phyloP scores from a whole-genome alignment of 495 filamentous ascomycete species.

The Terfezia boudieri region DNA sequence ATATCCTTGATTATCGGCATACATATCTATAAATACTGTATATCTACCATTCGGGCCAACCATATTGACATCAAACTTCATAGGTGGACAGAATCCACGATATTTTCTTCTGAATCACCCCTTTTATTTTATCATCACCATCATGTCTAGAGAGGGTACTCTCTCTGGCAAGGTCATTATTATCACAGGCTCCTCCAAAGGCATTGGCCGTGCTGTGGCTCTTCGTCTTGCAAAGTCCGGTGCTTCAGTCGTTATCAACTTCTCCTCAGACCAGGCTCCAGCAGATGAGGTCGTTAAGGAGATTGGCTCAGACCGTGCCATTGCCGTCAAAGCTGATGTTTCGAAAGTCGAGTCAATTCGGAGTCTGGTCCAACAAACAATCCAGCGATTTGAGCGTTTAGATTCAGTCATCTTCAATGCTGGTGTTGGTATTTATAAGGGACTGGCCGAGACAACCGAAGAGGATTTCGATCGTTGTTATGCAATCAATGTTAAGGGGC shows the following conservation, averaged over 20 bases:
- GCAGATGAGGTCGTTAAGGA: conserved; percentile 34
- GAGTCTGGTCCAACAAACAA: conserved; percentile 38
- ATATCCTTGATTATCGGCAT: too few relatives aligned
- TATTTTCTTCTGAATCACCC: too few relatives aligned
- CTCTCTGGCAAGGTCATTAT: conserved; percentile 37
- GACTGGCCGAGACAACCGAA: conserved; percentile 35
- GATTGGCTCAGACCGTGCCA: conserved; percentile 29
- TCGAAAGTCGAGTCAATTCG: conserved; percentile 41
- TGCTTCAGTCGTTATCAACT: conserved; percentile 43
- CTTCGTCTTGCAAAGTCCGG: conserved; percentile 32
- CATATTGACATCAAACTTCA: too few relatives aligned
- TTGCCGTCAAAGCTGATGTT: conserved; percentile 56
- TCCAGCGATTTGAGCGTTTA: conserved; percentile 41
- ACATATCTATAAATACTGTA: too few relatives aligned
- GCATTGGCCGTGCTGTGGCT: conserved; percentile 40
- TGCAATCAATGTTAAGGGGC: conserved; percentile 42
- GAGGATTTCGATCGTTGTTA: conserved; percentile 34
- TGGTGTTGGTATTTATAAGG: conserved; percentile 29
- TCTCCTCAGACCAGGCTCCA: conserved; percentile 27
- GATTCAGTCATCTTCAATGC: conserved; percentile 46
- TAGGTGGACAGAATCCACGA: too few relatives aligned
- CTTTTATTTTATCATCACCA: too few relatives aligned
- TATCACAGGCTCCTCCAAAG: conserved; percentile 44
- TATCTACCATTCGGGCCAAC: too few relatives aligned
- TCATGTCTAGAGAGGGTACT: too few relatives aligned